Conservation (phyloP, 257 asterid genomes). For the Petrea volubilis region DNA sequence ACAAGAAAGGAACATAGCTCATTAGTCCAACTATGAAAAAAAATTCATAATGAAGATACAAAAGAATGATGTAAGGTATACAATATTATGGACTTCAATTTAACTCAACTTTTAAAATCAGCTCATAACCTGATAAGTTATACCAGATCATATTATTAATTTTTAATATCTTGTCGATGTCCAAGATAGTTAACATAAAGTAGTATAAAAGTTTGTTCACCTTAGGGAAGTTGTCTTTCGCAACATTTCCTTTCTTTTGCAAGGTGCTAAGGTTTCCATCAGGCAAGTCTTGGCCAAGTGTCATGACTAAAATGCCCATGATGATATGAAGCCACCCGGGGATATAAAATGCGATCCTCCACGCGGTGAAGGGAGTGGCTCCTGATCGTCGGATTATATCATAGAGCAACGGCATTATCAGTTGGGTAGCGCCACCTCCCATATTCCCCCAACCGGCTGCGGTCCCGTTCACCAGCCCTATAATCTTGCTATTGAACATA, state of each 20-base stretch:
- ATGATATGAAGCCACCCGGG: constrained; percentile 65
- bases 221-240: constrained; percentile 50
- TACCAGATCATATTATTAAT: no score
- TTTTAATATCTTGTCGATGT: no score
- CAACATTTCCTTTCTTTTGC: constrained; percentile 54
- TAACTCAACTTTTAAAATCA: no score
- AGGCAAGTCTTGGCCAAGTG: constrained; percentile 69
- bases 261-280: constrained; percentile 56
- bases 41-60: no score
- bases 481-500: constrained; percentile 53
- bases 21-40: not conserved
- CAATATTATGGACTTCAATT: no score
- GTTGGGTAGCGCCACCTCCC: constrained; percentile 78
- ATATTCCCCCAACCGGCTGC: constrained; percentile 81
- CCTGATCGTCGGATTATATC: constrained; percentile 42
- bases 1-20: not conserved
- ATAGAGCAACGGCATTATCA: constrained; percentile 60
- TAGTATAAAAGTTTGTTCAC: constrained; percentile 25
- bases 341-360: constrained; percentile 66
- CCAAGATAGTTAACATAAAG: no score
- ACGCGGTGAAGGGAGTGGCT: constrained; percentile 54
- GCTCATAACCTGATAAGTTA: no score
- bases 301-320: constrained; percentile 59
- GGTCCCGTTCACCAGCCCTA: constrained; percentile 56
- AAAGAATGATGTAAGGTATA: no score